Percentiles rank a stretch among this genome's conserved stretches.
These are phyloP conservation scores for Fusarium sacchari DNA, from an alignment of 2,329 filamentous ascomycete species.

Conservation along the genomic window DNA sequence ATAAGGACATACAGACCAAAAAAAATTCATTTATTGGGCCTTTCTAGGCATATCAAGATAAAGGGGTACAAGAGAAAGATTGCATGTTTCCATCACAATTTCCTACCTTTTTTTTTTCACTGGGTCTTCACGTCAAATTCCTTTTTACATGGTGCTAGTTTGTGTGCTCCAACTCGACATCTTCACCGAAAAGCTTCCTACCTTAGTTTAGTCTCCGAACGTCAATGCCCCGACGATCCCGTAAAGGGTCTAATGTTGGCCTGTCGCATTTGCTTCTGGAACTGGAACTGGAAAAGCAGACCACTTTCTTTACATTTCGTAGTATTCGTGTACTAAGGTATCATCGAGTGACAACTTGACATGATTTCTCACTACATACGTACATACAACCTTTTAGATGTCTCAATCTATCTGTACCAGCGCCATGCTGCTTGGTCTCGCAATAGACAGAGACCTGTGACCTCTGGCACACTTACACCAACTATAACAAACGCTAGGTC, in stretches of 20 bases:
- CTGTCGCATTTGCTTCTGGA: conserved; percentile 22
- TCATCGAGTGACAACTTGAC: neutral
- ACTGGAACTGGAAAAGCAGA: conserved; percentile 24
- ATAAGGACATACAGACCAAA: neutral
- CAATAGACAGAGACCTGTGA: neutral
- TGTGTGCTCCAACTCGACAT: neutral
- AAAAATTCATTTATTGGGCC: neutral
- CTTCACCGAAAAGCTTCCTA: neutral
- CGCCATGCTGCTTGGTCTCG: neutral
- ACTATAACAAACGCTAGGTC: neutral
- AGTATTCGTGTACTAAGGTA: neutral
- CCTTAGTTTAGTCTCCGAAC: conserved; percentile 29
- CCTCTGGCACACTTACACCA: neutral
- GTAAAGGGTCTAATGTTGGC: conserved; percentile 15
- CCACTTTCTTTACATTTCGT: conserved; percentile 18
- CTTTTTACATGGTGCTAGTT: conserved; percentile 10
- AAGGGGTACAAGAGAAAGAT: conserved; percentile 17
- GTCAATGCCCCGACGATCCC: conserved; percentile 3
- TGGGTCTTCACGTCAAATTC: conserved; percentile 21
- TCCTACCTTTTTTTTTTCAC: conserved; percentile 16
- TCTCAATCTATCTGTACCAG: neutral
- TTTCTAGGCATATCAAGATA: conserved; percentile 14
- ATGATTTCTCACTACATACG: neutral
- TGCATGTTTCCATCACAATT: conserved; percentile 16
- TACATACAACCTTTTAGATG: neutral